These are phyloP conservation scores for Dimargaris cristalligena DNA, from an alignment of 192 early-diverging fungal species.

Conservation along the genomic window DNA sequence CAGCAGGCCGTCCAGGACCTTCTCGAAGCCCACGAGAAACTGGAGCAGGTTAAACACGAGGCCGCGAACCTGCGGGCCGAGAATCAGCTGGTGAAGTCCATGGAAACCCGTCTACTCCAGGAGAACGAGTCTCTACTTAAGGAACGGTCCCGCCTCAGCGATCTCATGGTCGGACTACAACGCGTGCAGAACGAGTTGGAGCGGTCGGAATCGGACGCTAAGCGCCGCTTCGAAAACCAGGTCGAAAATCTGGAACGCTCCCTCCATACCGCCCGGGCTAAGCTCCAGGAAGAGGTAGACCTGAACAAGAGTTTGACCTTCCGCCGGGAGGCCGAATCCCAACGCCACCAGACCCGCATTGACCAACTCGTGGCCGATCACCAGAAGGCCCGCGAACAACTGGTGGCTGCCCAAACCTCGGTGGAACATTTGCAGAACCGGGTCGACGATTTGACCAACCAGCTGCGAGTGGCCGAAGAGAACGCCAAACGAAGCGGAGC, in stretches of 20 bases:
- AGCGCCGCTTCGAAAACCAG: slow-evolving; percentile 22
- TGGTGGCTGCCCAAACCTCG: slow-evolving; percentile 24
- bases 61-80: slow-evolving; percentile 36
- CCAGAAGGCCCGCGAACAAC: slow-evolving; percentile 18
- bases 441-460: slow-evolving; percentile 27
- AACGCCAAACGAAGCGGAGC: slow-evolving; percentile 25
- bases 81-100: slow-evolving; percentile 29
- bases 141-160: slow-evolving; percentile 34
- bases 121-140: slow-evolving; percentile 28
- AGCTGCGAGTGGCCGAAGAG: slow-evolving; percentile 28
- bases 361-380: slow-evolving; percentile 19
- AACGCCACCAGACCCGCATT: slow-evolving; percentile 22
- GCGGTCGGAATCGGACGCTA: slow-evolving; percentile 16
- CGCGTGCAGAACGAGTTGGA: slow-evolving; percentile 34
- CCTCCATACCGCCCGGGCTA: slow-evolving; percentile 24
- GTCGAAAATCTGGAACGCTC: slow-evolving; percentile 27
- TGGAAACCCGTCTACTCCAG: slow-evolving; percentile 30
- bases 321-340: slow-evolving; percentile 20
- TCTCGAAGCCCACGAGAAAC: slow-evolving; percentile 27
- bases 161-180: slow-evolving; percentile 33
- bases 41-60: slow-evolving; percentile 29
- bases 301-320: slow-evolving; percentile 17
- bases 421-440: slow-evolving; percentile 27
- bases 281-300: slow-evolving; percentile 24
- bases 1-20: slow-evolving; percentile 35